Conservation (phyloP, 805 yeast genomes). For the Wickerhamiella vanderwaltii region DNA sequence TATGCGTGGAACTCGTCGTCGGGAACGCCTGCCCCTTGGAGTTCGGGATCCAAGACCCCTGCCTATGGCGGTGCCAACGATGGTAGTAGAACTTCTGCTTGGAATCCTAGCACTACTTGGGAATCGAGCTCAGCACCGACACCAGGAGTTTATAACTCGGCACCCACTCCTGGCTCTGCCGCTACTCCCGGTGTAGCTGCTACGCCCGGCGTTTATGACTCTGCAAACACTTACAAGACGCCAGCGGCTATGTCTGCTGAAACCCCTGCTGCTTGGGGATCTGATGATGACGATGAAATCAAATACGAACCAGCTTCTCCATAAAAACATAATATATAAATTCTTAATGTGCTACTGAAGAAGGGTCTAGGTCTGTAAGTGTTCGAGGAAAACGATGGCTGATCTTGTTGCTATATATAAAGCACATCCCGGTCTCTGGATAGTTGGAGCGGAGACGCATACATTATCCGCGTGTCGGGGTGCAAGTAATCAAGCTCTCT, state of each 20-base stretch:
- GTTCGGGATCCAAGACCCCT: conserved; percentile 33
- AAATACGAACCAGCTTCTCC: conserved; percentile 29
- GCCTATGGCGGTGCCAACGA: conserved; percentile 31
- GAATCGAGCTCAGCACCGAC: conserved; percentile 32
- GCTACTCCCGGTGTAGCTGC: conserved; percentile 29
- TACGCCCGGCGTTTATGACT: conserved; percentile 29
- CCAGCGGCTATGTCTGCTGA: conserved; percentile 20
- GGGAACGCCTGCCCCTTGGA: conserved; percentile 27
- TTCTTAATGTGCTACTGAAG: too few species aligned
- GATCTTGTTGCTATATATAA: too few species aligned
- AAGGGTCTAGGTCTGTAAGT: too few species aligned
- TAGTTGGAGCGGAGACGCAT: too few species aligned
- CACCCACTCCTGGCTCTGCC: conserved; percentile 29
- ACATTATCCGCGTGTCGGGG: too few species aligned
- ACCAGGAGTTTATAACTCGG: conserved; percentile 27
- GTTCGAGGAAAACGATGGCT: too few species aligned
- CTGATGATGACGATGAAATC: conserved; percentile 28
- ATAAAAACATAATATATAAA: too few species aligned
- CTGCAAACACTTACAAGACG: conserved; percentile 29
- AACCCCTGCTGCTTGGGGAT: conserved; percentile 29
- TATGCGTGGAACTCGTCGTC: conserved; percentile 25
- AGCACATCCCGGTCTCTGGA: too few species aligned
- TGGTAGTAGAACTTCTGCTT: conserved; percentile 28
- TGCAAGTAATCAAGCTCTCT: too few species aligned
- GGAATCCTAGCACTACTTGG: conserved; percentile 42